These are phyloP conservation scores for Bolboschoenus planiculmis DNA, from an alignment of 176 grass and related monocot species.

Conservation along the genomic window DNA sequence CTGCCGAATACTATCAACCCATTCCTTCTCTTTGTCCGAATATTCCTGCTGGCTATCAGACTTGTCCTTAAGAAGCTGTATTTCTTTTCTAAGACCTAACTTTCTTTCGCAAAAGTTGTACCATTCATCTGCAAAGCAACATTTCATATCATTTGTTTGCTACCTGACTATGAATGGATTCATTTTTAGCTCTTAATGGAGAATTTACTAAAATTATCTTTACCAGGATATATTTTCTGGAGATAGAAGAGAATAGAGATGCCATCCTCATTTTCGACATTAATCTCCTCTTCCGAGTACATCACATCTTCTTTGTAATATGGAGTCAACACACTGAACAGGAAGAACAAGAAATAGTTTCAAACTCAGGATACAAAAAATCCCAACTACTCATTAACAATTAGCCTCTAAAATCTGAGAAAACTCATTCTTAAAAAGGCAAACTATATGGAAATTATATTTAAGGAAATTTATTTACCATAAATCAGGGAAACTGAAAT, in stretches of 20 bases:
- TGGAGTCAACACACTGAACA: conserved; percentile 90
- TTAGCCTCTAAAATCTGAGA: not conserved
- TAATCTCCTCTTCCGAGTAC: conserved; percentile 53
- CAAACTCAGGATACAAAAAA: not conserved
- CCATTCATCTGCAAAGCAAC: conserved; percentile 72
- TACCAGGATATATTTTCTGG: conserved; percentile 88
- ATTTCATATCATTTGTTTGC: conserved; percentile 11
- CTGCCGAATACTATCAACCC: conserved; percentile 14
- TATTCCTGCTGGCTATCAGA: not conserved
- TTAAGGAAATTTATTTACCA: not conserved
- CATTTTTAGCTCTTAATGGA: not conserved
- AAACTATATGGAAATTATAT: not conserved
- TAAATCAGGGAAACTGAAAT: not conserved
- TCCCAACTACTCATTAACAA: not conserved
- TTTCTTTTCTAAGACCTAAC: not conserved
- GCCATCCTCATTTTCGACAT: conserved; percentile 71
- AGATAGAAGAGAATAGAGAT: conserved; percentile 93
- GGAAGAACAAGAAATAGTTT: not conserved
- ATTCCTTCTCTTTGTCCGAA: conserved; percentile 11
- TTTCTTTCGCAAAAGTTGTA: conserved; percentile 50
- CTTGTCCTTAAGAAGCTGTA: not conserved
- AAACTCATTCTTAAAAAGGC: not conserved
- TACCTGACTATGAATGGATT: not conserved
- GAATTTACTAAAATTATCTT: not conserved
- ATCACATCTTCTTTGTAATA: conserved; percentile 91